These are phyloP conservation scores for Ceratobasidium sp. DNA, from an alignment of 1,284 basidiomycete species.

Conservation along the genomic window DNA sequence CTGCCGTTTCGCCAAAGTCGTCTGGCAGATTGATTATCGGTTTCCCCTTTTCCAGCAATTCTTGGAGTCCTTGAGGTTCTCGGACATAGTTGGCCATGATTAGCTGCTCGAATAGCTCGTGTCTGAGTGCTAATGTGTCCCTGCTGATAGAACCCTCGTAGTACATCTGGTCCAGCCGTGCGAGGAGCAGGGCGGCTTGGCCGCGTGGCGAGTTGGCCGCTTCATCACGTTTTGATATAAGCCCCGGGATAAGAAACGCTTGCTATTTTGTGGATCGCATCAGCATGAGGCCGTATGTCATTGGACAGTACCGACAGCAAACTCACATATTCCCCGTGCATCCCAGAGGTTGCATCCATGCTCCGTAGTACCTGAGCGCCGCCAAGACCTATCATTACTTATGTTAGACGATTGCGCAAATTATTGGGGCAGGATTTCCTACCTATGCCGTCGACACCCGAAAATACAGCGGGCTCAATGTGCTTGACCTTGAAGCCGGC, in stretches of 20 bases:
- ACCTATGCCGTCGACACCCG: constrained; percentile 18
- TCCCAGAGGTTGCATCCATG: background rate
- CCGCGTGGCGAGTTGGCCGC: background rate
- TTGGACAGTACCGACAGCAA: constrained; percentile 1
- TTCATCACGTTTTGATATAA: background rate
- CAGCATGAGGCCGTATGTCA: background rate
- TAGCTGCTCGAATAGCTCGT: background rate
- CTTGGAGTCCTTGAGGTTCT: background rate
- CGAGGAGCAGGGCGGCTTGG: background rate
- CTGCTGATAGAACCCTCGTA: constrained; percentile 9
- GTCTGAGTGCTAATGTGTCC: background rate
- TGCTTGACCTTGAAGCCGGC: constrained; percentile 2
- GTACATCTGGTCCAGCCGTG: constrained; percentile 15
- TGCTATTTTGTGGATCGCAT: background rate
- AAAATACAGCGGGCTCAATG: constrained; percentile 1
- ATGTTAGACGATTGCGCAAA: background rate
- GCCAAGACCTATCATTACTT: background rate
- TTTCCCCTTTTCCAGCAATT: background rate
- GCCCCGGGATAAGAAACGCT: background rate
- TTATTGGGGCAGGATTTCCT: background rate
- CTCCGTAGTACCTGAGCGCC: constrained; percentile 7
- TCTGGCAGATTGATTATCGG: background rate
- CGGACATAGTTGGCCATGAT: background rate
- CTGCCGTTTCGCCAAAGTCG: background rate
- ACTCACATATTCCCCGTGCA: constrained; percentile 22